Conservation (phyloP, 148 eudicot species). For the Chenopodium formosanum region DNA sequence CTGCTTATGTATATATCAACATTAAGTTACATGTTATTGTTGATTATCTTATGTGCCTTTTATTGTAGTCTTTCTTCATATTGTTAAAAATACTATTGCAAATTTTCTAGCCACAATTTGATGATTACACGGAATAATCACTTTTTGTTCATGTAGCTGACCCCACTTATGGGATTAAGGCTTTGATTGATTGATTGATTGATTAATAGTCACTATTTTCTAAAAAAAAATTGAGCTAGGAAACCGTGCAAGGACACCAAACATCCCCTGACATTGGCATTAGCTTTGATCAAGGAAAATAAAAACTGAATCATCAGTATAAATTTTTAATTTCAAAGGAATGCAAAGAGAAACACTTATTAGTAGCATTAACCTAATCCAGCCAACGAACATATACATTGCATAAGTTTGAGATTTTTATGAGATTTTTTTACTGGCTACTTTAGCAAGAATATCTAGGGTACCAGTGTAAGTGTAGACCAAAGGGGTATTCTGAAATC, state of each 20-base stretch:
- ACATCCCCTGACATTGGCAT: not conserved
- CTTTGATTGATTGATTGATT: not conserved
- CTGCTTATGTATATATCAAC: not conserved
- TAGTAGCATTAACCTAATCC: not conserved
- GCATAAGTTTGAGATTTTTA: not conserved
- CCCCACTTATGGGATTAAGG: too few species aligned
- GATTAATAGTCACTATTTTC: not conserved
- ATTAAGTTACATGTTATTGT: too few species aligned
- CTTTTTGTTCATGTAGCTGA: too few species aligned
- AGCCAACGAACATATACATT: not conserved
- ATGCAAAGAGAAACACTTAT: not conserved
- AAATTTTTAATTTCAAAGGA: not conserved
- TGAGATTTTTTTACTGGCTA: not conserved
- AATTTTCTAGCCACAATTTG: too few species aligned
- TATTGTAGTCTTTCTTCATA: too few species aligned
- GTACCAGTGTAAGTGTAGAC: not conserved
- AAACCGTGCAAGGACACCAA: not conserved
- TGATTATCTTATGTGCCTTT: too few species aligned
- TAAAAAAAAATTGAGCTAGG: not conserved
- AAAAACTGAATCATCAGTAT: not conserved
- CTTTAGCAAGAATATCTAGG: not conserved
- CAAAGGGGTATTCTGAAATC: not conserved
- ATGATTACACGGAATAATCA: too few species aligned
- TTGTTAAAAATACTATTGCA: too few species aligned
- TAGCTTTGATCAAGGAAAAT: not conserved